phyloP scores from a whole-genome alignment of 176 grass and related monocot species.

The Oryza glumipatula region DNA sequence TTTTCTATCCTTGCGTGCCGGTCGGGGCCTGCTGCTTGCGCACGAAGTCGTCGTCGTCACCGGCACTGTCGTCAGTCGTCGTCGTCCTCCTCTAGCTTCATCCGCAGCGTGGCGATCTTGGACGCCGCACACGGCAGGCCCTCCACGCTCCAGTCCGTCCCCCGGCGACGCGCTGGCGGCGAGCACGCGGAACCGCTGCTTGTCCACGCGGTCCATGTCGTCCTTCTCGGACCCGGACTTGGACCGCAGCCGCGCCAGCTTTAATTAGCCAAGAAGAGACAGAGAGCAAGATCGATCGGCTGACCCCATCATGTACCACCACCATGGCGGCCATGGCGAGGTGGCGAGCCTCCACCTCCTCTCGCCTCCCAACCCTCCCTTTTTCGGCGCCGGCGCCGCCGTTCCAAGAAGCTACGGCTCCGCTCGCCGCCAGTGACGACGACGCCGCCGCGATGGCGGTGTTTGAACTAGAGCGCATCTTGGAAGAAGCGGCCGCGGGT shows the following conservation, averaged over 20 bases:
- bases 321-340: slow-evolving; percentile 52
- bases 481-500: no score
- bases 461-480: no score
- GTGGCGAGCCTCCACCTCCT: slow-evolving; percentile 72
- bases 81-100: slow-evolving; percentile 89
- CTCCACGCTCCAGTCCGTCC: slow-evolving; percentile 69
- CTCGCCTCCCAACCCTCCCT: slow-evolving; percentile 51
- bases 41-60: slow-evolving; percentile 55
- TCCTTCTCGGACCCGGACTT: slow-evolving; percentile 56
- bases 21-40: slow-evolving; percentile 44
- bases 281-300: slow-evolving; percentile 21
- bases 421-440: no score
- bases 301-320: slow-evolving; percentile 38
- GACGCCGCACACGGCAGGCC: slow-evolving; percentile 59
- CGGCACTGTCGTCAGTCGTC: slow-evolving; percentile 20
- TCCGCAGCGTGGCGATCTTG: slow-evolving; percentile 80
- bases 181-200: slow-evolving; percentile 51
- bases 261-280: slow-evolving; percentile 34
- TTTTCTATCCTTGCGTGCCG: slow-evolving; percentile 43
- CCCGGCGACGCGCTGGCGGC: slow-evolving; percentile 44
- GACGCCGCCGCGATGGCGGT: no score
- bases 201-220: slow-evolving; percentile 45
- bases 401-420: no score
- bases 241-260: slow-evolving; percentile 57
- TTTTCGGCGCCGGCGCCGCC: slow-evolving; percentile 41